Evolutionary conservation across 805 yeast genomes (phyloP).

Genomic region (Tetrapisispora arboricola): DNA sequence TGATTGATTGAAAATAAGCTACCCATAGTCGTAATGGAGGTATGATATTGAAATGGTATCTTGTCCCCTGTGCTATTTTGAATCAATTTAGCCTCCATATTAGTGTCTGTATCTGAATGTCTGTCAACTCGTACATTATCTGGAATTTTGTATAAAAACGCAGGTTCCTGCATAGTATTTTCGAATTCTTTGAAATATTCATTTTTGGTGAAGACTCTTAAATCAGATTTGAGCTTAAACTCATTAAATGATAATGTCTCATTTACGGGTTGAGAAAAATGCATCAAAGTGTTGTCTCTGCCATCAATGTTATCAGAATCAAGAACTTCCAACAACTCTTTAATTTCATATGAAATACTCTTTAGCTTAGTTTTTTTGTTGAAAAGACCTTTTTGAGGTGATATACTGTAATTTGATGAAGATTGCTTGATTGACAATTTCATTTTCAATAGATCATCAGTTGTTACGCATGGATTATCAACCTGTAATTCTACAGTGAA

Average conservation of each 20-base stretch:
- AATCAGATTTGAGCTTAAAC: constrained; percentile 16
- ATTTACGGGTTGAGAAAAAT: constrained; percentile 20
- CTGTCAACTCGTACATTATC: not conserved
- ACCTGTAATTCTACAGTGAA: constrained; percentile 37
- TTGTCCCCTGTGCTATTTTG: constrained; percentile 21
- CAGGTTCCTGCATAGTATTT: constrained; percentile 26
- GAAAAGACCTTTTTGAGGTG: constrained; percentile 13
- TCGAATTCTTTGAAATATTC: constrained; percentile 23
- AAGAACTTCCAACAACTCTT: constrained; percentile 44
- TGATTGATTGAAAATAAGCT: constrained; percentile 42
- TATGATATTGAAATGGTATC: constrained; percentile 33
- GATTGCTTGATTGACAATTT: constrained; percentile 35
- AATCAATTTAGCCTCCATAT: constrained; percentile 18
- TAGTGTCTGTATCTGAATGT: not conserved
- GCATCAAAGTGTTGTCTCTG: constrained; percentile 34
- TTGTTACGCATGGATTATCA: constrained; percentile 49
- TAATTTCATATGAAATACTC: constrained; percentile 37
- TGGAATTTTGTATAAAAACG: constrained; percentile 16
- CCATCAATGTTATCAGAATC: constrained; percentile 30
- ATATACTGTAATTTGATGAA: constrained; percentile 9
- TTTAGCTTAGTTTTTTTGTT: constrained; percentile 32
- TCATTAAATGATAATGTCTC: constrained; percentile 23
- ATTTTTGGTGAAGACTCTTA: constrained; percentile 23
- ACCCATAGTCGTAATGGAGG: constrained; percentile 37
- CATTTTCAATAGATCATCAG: constrained; percentile 38